These are phyloP conservation scores for Hirschioporus abietinus DNA, from an alignment of 768 basidiomycete species.

Conservation along the genomic window DNA sequence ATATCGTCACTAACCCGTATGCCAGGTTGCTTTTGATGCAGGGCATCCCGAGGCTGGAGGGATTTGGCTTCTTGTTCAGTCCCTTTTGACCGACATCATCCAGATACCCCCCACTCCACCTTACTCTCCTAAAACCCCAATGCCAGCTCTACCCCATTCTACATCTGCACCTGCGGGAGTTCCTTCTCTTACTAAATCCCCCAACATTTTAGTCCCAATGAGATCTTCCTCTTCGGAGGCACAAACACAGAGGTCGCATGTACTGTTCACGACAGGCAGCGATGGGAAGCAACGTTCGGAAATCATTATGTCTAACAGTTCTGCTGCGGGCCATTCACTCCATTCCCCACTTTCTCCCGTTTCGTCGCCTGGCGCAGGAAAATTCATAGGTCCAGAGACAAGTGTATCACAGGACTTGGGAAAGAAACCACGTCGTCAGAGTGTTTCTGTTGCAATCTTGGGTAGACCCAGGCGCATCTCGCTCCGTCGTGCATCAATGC, in stretches of 20 bases:
- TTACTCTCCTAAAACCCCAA: constrained; percentile 22
- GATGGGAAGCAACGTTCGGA: background rate
- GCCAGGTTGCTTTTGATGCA: constrained; percentile 53
- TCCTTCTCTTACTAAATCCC: constrained; percentile 23
- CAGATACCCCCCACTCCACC: constrained; percentile 30
- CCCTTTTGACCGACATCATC: constrained; percentile 46
- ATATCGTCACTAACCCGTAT: background rate
- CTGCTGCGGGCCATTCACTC: background rate
- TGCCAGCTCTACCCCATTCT: constrained; percentile 30
- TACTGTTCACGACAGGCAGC: background rate
- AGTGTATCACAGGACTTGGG: constrained; percentile 28
- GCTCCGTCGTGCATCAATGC: constrained; percentile 5
- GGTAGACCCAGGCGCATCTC: background rate
- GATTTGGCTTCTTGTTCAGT: constrained; percentile 60
- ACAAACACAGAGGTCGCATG: background rate
- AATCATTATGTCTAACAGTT: background rate
- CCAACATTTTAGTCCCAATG: constrained; percentile 11
- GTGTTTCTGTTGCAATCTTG: background rate
- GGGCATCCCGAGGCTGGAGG: constrained; percentile 55
- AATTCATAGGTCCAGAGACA: constrained; percentile 25
- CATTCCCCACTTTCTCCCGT: background rate
- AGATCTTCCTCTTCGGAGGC: constrained; percentile 21
- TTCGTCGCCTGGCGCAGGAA: constrained; percentile 20
- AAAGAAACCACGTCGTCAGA: background rate
- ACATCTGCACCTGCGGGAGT: constrained; percentile 39